phyloP scores from a whole-genome alignment of 1,284 basidiomycete genomes.

The Phylloboletellus chloephorus region DNA sequence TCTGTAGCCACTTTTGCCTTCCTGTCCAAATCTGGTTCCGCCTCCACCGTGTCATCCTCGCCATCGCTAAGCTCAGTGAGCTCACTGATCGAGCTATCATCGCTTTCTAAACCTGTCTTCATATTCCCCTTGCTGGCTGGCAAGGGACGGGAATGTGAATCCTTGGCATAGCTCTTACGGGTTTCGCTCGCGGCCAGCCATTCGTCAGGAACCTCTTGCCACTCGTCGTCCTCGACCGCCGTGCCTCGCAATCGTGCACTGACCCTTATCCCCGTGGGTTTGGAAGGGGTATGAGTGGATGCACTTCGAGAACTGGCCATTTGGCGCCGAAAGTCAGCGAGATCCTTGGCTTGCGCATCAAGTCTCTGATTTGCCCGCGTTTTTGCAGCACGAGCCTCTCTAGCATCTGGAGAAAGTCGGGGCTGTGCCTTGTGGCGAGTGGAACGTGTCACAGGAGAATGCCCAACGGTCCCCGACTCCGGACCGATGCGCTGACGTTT shows the following conservation, averaged over 20 bases:
- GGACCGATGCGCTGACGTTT: constrained; percentile 23
- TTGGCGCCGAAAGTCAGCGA: constrained; percentile 57
- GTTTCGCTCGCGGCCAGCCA: constrained; percentile 47
- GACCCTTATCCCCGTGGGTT: constrained; percentile 51
- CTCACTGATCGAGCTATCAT: constrained; percentile 55
- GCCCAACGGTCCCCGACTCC: constrained; percentile 3
- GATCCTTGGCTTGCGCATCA: constrained; percentile 61
- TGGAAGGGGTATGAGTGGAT: constrained; percentile 22
- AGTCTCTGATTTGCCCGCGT: constrained; percentile 63
- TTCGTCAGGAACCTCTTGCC: constrained; percentile 74
- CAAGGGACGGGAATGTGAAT: constrained; percentile 10
- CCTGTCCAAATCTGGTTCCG: constrained; percentile 12
- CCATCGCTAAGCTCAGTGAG: constrained; percentile 64
- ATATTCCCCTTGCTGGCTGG: constrained; percentile 11
- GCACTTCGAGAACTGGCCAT: constrained; percentile 24
- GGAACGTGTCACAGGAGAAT: constrained; percentile 12
- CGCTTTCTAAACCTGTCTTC: constrained; percentile 54
- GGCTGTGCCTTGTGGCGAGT: constrained; percentile 13
- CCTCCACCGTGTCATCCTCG: constrained; percentile 12
- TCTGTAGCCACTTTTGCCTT: constrained; percentile 5
- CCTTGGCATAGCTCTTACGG: constrained; percentile 13
- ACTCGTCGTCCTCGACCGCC: constrained; percentile 51
- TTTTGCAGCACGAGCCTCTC: constrained; percentile 58
- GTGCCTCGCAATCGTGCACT: constrained; percentile 62
- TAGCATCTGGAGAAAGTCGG: constrained; percentile 23